Evolutionary conservation across 2,329 filamentous ascomycete genomes (phyloP), one percentile per base, ranked within the genome.

Genomic region (Fusarium equiseti): DNA sequence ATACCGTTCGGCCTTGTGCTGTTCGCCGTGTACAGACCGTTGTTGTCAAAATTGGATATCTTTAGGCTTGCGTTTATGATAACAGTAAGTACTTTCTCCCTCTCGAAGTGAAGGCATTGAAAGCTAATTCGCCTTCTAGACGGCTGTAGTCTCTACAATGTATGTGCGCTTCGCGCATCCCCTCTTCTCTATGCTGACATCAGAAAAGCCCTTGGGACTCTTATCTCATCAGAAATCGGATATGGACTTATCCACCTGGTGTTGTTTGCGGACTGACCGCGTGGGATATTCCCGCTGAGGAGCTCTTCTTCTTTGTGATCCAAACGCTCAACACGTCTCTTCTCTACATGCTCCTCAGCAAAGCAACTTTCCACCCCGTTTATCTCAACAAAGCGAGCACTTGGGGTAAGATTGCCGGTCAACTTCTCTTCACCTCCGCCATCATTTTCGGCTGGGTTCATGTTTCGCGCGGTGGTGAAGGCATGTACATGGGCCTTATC

Each of bases 241-340:
- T 94, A 75, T 94, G 92, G 91, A 90, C 88, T 12, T 94, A 93
- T 74, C 91, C 91, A 3, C 80, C 84, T 13, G 82, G 89, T 74
- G 91, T 87, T 22, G 87, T 93, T 32, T 74, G 91, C 38, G 92
- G 91, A 0, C 84, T 84, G 1, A 90, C 84, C 2, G 76, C 92
- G 18, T 88, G 87, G 73, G 81, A 83, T n/a, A 91, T 94, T 20
- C 91, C 92, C 0, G 78, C 86, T 7, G 92, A 94, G 74, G 91
- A 94, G 77, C 79, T 93, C 7, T 93, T 93, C 80, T 94, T 94
- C 84, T 94, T 94, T 77, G 80, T 92, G 22, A 87, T 94, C 26
- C 92, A 94, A 79, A 93, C 91, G 2, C 93, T 92, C 78, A 92
- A 89, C 74, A 92, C 91, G 0, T 86, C 88, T 1, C 79, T 93